Evolutionary conservation across 495 filamentous ascomycete genomes (phyloP), one percentile per base, ranked within the genome.

Genomic region (Talaromyces nanjingensis): DNA sequence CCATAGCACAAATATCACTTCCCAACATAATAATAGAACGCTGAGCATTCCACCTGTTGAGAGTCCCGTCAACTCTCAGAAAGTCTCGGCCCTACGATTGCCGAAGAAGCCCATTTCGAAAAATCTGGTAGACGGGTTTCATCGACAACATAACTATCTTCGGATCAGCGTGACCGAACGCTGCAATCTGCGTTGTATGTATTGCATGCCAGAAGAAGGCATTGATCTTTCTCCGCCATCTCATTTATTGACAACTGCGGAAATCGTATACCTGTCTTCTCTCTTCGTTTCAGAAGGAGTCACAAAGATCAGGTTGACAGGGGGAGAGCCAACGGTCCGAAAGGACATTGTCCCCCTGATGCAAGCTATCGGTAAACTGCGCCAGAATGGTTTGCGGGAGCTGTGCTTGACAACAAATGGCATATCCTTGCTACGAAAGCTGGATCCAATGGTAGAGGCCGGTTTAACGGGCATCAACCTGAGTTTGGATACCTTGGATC

Each of bases 121-220:
- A 42, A 97, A 97, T 72, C 81, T 98, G 59, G 96, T 92, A 0
- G 94, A 98, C 71, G 87, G 78, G 37, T 97, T 94, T 76, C 73
- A 89, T 60, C 89, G 94, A 18, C 89, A 94, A 65, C 94, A 98
- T 79, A 91, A 94, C 72, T 98, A 98, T 71, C 85, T 98, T 37
- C 89, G 94, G 57, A 97, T 98, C 65, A 96, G 90, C 58, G 81
- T 98, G 58, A 97, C 94, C 12, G 94, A 98, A 76, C 87, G 91
- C 63, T 98, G 94, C 75, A 98, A 98, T 72, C 84, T 96, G 29
- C 87, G 91, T 58, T 96, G 91, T 75, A 70, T 89, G 62, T 98
- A 98, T 75, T 98, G 93, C 76, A 98, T 98, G 93, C 93, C 93
- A 2, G 93, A 92, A 77, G 91, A 96, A 73, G 94, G 94, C 9